Evolutionary conservation across 2,329 filamentous ascomycete genomes (phyloP).

Genomic region (Xylaria digitata): DNA sequence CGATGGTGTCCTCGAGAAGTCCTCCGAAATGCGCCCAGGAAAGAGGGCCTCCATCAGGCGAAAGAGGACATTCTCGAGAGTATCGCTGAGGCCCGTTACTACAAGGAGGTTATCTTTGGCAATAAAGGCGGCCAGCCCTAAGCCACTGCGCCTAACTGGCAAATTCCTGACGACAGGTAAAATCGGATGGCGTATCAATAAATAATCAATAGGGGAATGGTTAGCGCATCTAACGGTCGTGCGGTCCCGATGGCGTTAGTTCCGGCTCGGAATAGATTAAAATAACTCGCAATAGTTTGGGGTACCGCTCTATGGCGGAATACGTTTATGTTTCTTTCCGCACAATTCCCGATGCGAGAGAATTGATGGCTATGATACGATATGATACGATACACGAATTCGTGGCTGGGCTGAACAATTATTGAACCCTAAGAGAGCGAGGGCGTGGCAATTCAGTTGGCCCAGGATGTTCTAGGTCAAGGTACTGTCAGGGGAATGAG

Average conservation of each 20-base stretch:
- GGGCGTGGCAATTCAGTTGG: slow-evolving; percentile 41
- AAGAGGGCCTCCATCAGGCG: slow-evolving; percentile 83
- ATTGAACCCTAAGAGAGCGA: slow-evolving; percentile 2
- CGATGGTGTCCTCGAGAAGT: slow-evolving; percentile 79
- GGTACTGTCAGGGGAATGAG: not conserved
- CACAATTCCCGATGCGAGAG: not conserved
- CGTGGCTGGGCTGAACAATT: not conserved
- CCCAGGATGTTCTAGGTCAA: slow-evolving; percentile 17
- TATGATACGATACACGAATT: too few species aligned
- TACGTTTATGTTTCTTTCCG: too few species aligned
- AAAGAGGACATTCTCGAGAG: slow-evolving; percentile 93
- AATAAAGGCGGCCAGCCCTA: slow-evolving; percentile 21
- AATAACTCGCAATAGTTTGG: too few species aligned
- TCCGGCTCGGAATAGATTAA: too few species aligned
- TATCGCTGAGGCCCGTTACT: slow-evolving; percentile 90
- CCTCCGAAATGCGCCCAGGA: slow-evolving; percentile 72
- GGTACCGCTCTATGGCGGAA: too few species aligned
- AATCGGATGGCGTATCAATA: slow-evolving; percentile 2
- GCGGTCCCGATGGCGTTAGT: too few species aligned
- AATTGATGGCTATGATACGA: not conserved
- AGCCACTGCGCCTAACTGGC: not conserved
- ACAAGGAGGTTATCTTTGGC: slow-evolving; percentile 75
- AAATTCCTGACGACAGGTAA: not conserved
- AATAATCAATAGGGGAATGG: not conserved
- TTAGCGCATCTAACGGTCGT: not conserved